These are phyloP conservation scores for Ophiostoma novo-ulmi DNA, from an alignment of 2,329 filamentous ascomycete species.

Conservation along the genomic window DNA sequence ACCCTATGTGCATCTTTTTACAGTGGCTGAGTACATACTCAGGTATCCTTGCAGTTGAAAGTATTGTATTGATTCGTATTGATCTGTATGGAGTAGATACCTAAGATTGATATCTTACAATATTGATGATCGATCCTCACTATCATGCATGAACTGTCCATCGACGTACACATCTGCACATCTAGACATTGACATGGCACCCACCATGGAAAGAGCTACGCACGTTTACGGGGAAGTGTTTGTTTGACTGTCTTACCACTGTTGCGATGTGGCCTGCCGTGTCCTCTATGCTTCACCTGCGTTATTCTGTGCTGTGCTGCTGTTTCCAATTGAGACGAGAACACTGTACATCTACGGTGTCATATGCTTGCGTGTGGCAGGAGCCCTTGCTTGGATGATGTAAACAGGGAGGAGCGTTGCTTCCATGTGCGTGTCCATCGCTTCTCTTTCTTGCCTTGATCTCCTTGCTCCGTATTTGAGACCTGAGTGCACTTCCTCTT, in stretches of 20 bases:
- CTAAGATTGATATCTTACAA: neutral
- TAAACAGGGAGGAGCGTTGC: neutral
- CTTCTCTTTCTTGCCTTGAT: neutral
- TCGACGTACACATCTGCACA: neutral
- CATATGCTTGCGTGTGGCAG: slow-evolving; percentile 1
- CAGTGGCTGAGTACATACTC: neutral
- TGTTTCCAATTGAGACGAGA: slow-evolving; percentile 2
- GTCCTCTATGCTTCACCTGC: neutral
- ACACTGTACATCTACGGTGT: neutral
- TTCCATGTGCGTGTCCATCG: neutral
- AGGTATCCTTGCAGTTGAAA: too few species aligned
- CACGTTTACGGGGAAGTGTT: neutral
- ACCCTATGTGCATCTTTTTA: neutral
- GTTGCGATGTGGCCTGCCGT: neutral
- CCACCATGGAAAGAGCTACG: neutral
- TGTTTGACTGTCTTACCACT: neutral
- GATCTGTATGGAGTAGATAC: neutral
- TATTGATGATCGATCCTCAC: neutral
- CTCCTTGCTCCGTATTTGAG: neutral
- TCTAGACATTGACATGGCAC: neutral
- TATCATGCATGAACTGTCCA: neutral
- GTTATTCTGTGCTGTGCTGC: neutral
- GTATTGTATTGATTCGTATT: neutral
- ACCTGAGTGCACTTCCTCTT: slow-evolving; percentile 3
- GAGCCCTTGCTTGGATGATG: neutral